Base-by-base conservation (phyloP, 148 eudicot species). In the Selenicereus undatus region DNA sequence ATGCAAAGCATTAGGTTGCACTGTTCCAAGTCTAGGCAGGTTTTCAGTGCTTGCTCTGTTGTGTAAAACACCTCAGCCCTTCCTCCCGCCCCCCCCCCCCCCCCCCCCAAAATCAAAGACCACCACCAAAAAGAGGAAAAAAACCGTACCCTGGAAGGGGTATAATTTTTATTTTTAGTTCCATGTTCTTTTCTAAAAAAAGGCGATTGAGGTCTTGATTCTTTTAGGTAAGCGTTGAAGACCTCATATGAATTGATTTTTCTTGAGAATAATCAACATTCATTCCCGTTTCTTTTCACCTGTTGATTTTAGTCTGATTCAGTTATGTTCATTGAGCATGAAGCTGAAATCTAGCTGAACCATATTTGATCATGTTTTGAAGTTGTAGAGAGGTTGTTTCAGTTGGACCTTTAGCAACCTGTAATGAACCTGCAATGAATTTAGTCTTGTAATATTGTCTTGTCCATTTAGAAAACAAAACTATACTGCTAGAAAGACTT, bases 1-100 rank as follows among this genome's bases (percentile, higher is more conserved):
- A 95, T 76, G 86, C 92, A 14, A 86, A 89, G 29, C 97, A 94
- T 80, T 94, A 87, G 85, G 72, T 75, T 79, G 9, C 35, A 24
- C 26, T 43, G 9, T 39, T 75, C 24, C 10, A 50, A 71, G 81
- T 5, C 42, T 75, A 70, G 60, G 54, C 27, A 20, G 51, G 27
- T 43, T 52, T 79, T 24, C 54, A 39, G 52, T 76, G 82, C 73
- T 60, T 84, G 56, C 32, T 70, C 43, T 68, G 39, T 11, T 30
- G 0, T 12, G 76, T 68, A 39, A 56, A 36, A 1, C 58, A 35
- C 43, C n/a, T 73, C 60, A 26, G 11, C 65, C 14, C 45, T 62
- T 4, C 27, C 36, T 0, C 27, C 9, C 66, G 3, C 48, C 60
- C 35, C 21, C 27, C 35, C 21, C 27, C 27, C 36, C 0, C 27